Percentiles rank a stretch among this genome's conserved stretches.
Conservation (phyloP, 2,329 filamentous ascomycete species). For the Sclerotinia sclerotiorum region DNA sequence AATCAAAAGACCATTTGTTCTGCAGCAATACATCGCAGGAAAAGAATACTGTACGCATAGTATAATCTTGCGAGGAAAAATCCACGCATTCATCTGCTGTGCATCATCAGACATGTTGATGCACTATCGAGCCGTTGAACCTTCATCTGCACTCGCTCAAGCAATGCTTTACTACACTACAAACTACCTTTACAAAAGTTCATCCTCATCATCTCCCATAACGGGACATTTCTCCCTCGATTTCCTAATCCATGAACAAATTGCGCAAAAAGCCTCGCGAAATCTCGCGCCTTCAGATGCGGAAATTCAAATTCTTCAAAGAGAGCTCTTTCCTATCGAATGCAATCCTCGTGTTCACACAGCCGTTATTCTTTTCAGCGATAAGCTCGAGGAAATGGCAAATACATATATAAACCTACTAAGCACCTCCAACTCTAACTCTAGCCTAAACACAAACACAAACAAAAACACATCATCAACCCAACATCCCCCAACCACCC, state of each 20-base stretch:
- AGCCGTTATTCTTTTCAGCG: conserved; percentile 60
- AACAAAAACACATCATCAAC: conserved; percentile 2
- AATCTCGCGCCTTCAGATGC: neutral
- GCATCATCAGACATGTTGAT: conserved; percentile 54
- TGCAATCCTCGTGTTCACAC: conserved; percentile 71
- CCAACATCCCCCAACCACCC: conserved; percentile 18
- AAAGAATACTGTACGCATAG: conserved; percentile 73
- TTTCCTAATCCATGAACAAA: neutral
- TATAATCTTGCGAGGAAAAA: conserved; percentile 62
- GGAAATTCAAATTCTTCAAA: conserved; percentile 35
- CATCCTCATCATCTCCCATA: conserved; percentile 49
- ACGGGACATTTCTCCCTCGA: conserved; percentile 70
- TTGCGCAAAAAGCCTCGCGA: neutral
- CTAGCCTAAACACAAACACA: too few species aligned
- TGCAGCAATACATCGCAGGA: conserved; percentile 65
- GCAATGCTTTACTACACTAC: conserved; percentile 67
- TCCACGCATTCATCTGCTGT: conserved; percentile 67
- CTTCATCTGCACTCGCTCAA: conserved; percentile 52
- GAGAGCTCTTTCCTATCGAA: conserved; percentile 64
- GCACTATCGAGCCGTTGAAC: conserved; percentile 62
- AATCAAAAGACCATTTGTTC: conserved; percentile 54
- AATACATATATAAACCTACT: conserved; percentile 52
- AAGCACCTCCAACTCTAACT: too few species aligned
- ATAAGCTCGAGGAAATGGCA: conserved; percentile 45
- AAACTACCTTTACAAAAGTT: conserved; percentile 50